Evolutionary conservation across 805 yeast genomes (phyloP), one percentile per base, ranked within the genome.

Genomic region (Hanseniaspora lachancei): DNA sequence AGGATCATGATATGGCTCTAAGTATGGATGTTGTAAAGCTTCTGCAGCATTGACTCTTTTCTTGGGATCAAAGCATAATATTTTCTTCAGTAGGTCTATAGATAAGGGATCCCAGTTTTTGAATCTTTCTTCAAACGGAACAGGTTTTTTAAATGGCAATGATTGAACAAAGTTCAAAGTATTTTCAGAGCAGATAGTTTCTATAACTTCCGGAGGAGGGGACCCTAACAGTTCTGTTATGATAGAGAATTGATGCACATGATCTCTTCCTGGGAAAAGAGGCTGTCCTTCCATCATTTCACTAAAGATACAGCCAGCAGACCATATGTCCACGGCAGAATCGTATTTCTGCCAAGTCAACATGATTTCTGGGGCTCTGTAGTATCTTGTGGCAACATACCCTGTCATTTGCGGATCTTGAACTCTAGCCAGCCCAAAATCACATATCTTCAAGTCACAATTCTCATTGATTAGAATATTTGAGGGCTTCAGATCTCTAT

Each of bases 401-500:
- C 97, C 98, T 0, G 97, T 91, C 98, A 91, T 91, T 69, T 91
- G 97, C 15, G 97, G 96, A 71, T 91, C 98, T 73, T 91, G 97
- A 65, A 91, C 86, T 67, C 98, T 79, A 36, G 97, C 97, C 58
- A 91, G 75, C 23, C 98, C 98, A 68, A 91, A 87, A 69, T 87
- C 96, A 71, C 95, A 87, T 63, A 87, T 87, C 69, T 87, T 87
- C 66, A 87, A 75, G 70, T 87, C 96, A 70, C 96, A 87, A 70
- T 86, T 86, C 70, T 87, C 95, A 67, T 87, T 87, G 64, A 87
- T 83, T 59, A 87, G 74, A 57, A 87, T 86, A 69, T 87, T 87
- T 58, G 82, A 77, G 58, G 96, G 96, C 68, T 87, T 87, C 62
- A 87, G 73, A 70, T 87, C 96, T 60, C 96, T 78, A 67, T 87